phyloP scores from a whole-genome alignment of 768 basidiomycete genomes.

The Hypsizygus marmoreus region DNA sequence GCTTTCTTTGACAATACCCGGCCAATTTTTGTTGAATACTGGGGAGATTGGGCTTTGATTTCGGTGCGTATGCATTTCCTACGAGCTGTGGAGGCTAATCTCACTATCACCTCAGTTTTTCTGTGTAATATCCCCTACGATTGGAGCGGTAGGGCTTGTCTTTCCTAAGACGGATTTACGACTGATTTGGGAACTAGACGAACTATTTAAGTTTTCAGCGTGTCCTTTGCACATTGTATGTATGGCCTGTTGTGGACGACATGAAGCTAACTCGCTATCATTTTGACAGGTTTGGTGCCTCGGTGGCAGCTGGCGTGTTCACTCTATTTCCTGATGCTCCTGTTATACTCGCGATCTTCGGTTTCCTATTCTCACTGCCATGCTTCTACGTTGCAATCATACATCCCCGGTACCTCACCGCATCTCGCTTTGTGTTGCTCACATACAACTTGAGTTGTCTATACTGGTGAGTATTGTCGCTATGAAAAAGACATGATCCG shows the following conservation, averaged over 20 bases:
- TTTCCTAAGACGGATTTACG: not conserved
- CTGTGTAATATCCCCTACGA: conserved; percentile 88
- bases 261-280: conserved; percentile 15
- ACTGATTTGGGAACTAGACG: conserved; percentile 50
- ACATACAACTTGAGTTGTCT: conserved; percentile 90
- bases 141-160: conserved; percentile 68
- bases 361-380: conserved; percentile 88
- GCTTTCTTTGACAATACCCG: conserved; percentile 85
- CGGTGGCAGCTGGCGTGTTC: conserved; percentile 72
- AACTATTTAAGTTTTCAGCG: conserved; percentile 86
- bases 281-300: conserved; percentile 68
- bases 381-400: conserved; percentile 91
- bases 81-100: conserved; percentile 6
- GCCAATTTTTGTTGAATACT: conserved; percentile 75
- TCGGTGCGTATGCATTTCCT: conserved; percentile 54
- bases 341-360: conserved; percentile 74
- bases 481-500: not conserved
- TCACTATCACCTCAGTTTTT: conserved; percentile 57
- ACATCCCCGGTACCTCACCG: conserved; percentile 72
- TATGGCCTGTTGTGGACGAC: conserved; percentile 10
- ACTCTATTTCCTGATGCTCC: conserved; percentile 76
- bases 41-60: conserved; percentile 96
- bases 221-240: conserved; percentile 82
- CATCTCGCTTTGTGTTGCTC: conserved; percentile 78
- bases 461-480: conserved; percentile 47